phyloP scores from a whole-genome alignment of 495 filamentous ascomycete genomes.

The Elaphomyces granulatus region DNA sequence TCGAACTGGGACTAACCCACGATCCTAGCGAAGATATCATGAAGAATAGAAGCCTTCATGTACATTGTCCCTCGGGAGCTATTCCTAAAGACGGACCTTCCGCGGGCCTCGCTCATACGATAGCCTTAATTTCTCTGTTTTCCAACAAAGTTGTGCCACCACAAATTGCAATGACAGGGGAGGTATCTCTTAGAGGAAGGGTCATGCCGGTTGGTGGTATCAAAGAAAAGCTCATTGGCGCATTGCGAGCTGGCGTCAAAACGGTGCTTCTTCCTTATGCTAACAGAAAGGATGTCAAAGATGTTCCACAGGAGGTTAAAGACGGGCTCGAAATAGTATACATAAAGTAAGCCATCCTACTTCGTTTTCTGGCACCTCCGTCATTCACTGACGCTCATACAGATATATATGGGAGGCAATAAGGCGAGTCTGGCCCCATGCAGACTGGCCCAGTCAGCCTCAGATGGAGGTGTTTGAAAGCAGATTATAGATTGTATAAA shows the following conservation, averaged over 20 bases:
- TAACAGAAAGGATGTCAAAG: constrained; percentile 88
- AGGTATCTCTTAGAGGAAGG: constrained; percentile 76
- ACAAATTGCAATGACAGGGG: constrained; percentile 93
- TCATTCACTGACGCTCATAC: constrained; percentile 7
- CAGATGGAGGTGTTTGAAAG: constrained; percentile 49
- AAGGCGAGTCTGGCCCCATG: constrained; percentile 68
- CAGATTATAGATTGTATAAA: constrained; percentile 32
- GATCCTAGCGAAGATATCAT: constrained; percentile 83
- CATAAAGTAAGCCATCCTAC: constrained; percentile 46
- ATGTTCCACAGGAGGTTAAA: constrained; percentile 81
- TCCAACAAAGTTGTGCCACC: constrained; percentile 78
- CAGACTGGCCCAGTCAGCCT: constrained; percentile 60
- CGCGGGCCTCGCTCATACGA: constrained; percentile 84
- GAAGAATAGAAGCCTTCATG: constrained; percentile 87
- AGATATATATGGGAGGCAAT: constrained; percentile 88
- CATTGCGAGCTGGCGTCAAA: constrained; percentile 84
- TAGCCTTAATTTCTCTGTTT: constrained; percentile 87
- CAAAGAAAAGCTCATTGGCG: constrained; percentile 97
- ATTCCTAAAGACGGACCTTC: constrained; percentile 89
- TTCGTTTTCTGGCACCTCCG: constrained; percentile 1
- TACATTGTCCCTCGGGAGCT: constrained; percentile 89
- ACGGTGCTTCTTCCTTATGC: constrained; percentile 77
- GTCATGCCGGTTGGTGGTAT: constrained; percentile 89
- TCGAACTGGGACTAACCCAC: constrained; percentile 69
- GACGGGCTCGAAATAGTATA: constrained; percentile 78